Evolutionary conservation across 371 early-diverging fungal genomes (phyloP), one percentile per base, ranked within the genome.

Genomic region (Mucor irregularis): DNA sequence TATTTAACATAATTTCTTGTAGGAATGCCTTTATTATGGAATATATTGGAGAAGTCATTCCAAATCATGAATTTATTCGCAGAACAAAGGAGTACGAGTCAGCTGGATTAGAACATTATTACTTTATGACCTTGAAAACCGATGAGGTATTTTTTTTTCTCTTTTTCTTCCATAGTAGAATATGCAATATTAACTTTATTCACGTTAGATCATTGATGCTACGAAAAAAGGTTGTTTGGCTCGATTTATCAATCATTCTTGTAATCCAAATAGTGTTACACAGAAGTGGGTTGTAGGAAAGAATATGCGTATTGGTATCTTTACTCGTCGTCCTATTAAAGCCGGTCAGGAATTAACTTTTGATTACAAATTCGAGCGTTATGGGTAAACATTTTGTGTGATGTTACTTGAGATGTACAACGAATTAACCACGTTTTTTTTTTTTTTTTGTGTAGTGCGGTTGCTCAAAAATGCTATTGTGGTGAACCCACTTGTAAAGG

Each of bases 41-140:
- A 70, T 98, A 98, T 71, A 84, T 89, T 58, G 98, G 98, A 17
- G 98, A 98, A 66, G 91, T 97, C 4, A 82, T 98, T 17, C 70
- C 93, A 3, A 66, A 82, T 19, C 44, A 67, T 21, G 84, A 84
- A 57, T 96, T 96, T 62, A 62, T 84, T 43, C 85, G 88, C 59
- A 78, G 98, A 7, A 86, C 90, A 7, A 78, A 78, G 35, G 85
- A 88, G 42, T 95, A 96, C 60, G 83, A 82, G 42, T 62, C 85
- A 30, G 78, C 84, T 34, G 92, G 93, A 33, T 71, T 83, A n/a
- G 76, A 83, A 63, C 97, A 98, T 67, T 96, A 95, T 66, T 98
- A 98, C 64, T 97, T 95, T 71, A 97, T 97, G 97, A 86, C 89
- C 45, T 71, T 97, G 16, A 91, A 92, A 45, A 75, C 81, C 16